Percentiles rank a stretch among this genome's conserved stretches.
Evolutionary conservation across 2,329 filamentous ascomycete species (phyloP).

Genomic region (Trichoderma harzianum): DNA sequence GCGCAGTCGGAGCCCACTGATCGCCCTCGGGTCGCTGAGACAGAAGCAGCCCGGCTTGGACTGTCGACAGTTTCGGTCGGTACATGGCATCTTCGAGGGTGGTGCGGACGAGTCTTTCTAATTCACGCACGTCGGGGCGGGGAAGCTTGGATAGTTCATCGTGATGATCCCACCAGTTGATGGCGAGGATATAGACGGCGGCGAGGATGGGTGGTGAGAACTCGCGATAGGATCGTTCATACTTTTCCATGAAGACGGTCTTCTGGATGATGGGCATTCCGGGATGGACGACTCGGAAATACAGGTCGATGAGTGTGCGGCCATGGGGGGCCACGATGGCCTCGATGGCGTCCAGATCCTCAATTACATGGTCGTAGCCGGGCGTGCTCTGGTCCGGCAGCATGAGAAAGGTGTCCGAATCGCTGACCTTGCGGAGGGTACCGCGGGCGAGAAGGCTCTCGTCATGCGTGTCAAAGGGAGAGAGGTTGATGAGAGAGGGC

Average conservation of each 20-base stretch:
- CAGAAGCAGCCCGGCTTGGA: slow-evolving; percentile 72
- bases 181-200: slow-evolving; percentile 77
- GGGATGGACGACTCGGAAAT: slow-evolving; percentile 77
- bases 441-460: slow-evolving; percentile 70
- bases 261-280: slow-evolving; percentile 82
- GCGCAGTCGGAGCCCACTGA: slow-evolving; percentile 81
- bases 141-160: slow-evolving; percentile 60
- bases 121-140: slow-evolving; percentile 67
- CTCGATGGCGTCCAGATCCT: slow-evolving; percentile 71
- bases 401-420: slow-evolving; percentile 75
- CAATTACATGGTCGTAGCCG: slow-evolving; percentile 65
- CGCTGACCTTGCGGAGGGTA: slow-evolving; percentile 71
- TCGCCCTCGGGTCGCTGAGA: slow-evolving; percentile 73
- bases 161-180: slow-evolving; percentile 83
- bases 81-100: slow-evolving; percentile 75
- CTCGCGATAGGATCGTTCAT: slow-evolving; percentile 67
- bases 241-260: slow-evolving; percentile 73
- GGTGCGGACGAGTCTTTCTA: slow-evolving; percentile 71
- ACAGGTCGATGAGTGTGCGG: slow-evolving; percentile 72
- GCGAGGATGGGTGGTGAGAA: slow-evolving; percentile 75
- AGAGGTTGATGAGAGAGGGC: slow-evolving; percentile 76
- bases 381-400: slow-evolving; percentile 70
- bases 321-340: slow-evolving; percentile 72
- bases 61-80: slow-evolving; percentile 74
- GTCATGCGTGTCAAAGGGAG: slow-evolving; percentile 75